Percentiles rank a stretch among this genome's conserved stretches.
Conservation (phyloP, 345 rosid species). For the Noccaea caerulescens region DNA sequence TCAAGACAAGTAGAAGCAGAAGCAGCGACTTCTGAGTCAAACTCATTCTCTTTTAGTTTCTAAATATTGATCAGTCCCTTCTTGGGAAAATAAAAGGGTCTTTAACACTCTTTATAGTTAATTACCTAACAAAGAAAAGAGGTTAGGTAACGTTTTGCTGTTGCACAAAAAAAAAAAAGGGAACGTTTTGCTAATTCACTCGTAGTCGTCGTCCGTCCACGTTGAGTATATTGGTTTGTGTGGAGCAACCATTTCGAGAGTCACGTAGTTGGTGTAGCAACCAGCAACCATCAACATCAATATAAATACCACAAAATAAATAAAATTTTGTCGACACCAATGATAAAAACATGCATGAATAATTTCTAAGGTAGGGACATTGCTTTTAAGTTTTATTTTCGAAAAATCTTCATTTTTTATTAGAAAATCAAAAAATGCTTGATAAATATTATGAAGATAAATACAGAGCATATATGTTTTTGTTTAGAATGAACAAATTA, state of each 20-base stretch:
- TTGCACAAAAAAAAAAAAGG: too few relatives aligned
- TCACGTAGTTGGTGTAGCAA: constrained; percentile 15
- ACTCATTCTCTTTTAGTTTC: background rate
- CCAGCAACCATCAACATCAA: background rate
- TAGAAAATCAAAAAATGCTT: too few relatives aligned
- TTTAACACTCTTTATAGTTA: background rate
- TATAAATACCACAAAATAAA: too few relatives aligned
- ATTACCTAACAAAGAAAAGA: background rate
- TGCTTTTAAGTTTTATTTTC: too few relatives aligned
- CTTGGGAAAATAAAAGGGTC: background rate
- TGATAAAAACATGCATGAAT: too few relatives aligned
- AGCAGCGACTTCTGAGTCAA: background rate
- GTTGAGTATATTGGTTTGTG: background rate
- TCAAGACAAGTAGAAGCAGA: background rate
- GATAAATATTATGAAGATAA: too few relatives aligned
- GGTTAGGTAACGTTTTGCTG: background rate
- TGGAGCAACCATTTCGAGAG: background rate
- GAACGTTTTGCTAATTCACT: background rate
- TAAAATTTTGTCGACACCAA: too few relatives aligned
- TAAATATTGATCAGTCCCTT: background rate
- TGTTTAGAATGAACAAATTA: too few relatives aligned
- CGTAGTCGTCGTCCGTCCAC: background rate
- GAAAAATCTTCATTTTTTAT: too few relatives aligned
- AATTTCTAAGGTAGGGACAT: too few relatives aligned
- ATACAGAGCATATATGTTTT: too few relatives aligned